Conservation (phyloP, 2,329 filamentous ascomycete species). For the Penicillium sp. region DNA sequence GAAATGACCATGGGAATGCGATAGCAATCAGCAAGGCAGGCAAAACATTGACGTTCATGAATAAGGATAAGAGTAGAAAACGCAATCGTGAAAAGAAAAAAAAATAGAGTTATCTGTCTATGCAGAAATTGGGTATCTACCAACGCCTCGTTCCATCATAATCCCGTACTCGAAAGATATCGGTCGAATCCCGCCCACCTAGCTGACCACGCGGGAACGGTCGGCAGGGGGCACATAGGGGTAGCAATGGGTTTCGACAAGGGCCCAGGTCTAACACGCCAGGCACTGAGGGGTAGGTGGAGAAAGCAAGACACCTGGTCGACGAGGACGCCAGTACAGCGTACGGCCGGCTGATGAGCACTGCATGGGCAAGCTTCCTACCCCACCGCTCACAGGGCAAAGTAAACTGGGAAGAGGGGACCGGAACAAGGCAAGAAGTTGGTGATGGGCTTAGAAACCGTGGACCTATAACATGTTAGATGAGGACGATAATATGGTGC, state of each 20-base stretch:
- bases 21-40: conserved; percentile 7
- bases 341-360: conserved; percentile 28
- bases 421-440: conserved; percentile 45
- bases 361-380: conserved; percentile 35
- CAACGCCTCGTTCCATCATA: conserved; percentile 46
- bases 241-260: conserved; percentile 32
- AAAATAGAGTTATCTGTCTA: conserved; percentile 33
- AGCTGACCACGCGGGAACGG: conserved; percentile 22
- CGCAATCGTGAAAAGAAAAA: conserved; percentile 20
- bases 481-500: not conserved
- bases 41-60: conserved; percentile 4
- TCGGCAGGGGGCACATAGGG: conserved; percentile 21
- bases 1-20: conserved; percentile 4
- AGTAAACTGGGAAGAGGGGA: conserved; percentile 45
- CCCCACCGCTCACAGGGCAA: conserved; percentile 40
- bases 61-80: conserved; percentile 13
- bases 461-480: conserved; percentile 45
- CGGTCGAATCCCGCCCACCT: conserved; percentile 27
- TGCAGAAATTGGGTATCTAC: conserved; percentile 45
- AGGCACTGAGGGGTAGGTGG: conserved; percentile 28
- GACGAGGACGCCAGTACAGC: conserved; percentile 20
- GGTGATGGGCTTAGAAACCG: conserved; percentile 51
- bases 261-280: conserved; percentile 35
- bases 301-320: conserved; percentile 27
- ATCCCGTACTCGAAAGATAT: conserved; percentile 34